Percentiles rank a stretch among this genome's conserved stretches.
These are phyloP conservation scores for Naematelia aurantialba DNA, from an alignment of 768 basidiomycete species.

Conservation along the genomic window DNA sequence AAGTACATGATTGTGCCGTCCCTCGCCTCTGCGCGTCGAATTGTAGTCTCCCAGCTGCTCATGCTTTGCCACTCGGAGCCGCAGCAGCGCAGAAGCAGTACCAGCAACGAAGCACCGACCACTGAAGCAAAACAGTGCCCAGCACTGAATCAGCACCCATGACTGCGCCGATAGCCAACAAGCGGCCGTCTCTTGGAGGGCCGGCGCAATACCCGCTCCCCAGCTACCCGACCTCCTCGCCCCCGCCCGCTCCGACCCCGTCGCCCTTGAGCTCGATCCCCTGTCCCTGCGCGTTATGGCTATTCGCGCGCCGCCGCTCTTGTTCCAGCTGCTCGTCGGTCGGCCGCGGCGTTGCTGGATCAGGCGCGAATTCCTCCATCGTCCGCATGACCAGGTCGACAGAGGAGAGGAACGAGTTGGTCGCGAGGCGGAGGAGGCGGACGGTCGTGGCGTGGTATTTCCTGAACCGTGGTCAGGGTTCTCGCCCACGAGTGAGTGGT, in stretches of 20 bases:
- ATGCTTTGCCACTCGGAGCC: no score
- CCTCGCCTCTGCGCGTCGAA: no score
- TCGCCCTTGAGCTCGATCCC: slow-evolving; percentile 44
- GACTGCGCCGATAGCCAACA: no score
- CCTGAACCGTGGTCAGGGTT: slow-evolving; percentile 53
- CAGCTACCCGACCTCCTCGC: slow-evolving; percentile 36
- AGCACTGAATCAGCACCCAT: no score
- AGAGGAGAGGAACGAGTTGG: slow-evolving; percentile 86
- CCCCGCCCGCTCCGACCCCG: slow-evolving; percentile 40
- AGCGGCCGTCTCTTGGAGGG: no score
- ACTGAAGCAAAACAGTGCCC: no score
- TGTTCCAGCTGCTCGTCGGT: slow-evolving; percentile 33
- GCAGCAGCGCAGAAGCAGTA: no score
- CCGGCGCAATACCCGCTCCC: no score
- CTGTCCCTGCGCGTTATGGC: slow-evolving; percentile 10
- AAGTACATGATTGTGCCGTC: neutral
- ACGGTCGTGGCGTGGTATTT: slow-evolving; percentile 64
- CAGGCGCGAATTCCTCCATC: slow-evolving; percentile 71
- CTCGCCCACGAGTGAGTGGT: neutral
- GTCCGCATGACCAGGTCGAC: slow-evolving; percentile 80
- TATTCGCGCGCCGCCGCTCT: slow-evolving; percentile 19
- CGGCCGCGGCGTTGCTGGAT: slow-evolving; percentile 52
- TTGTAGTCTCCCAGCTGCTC: no score
- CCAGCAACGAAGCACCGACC: no score
- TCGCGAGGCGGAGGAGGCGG: slow-evolving; percentile 74